Conservation (phyloP, 1,284 basidiomycete species). For the Leccinum solheimii region DNA sequence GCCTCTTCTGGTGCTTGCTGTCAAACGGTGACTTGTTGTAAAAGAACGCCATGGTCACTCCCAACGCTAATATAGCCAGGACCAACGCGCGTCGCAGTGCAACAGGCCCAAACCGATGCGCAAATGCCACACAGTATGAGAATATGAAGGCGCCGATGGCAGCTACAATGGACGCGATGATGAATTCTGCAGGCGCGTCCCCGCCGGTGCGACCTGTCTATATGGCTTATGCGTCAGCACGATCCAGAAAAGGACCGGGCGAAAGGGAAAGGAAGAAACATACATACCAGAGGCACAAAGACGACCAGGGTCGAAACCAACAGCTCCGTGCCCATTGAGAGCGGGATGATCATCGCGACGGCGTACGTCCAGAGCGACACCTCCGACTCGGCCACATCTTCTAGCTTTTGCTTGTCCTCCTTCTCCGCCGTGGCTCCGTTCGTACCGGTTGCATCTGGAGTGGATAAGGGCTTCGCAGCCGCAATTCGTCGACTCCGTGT, state of each 20-base stretch:
- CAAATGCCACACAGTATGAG: constrained; percentile 72
- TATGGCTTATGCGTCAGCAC: constrained; percentile 1
- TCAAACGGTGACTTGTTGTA: constrained; percentile 74
- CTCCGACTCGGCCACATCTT: constrained; percentile 18
- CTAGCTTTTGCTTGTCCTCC: background rate
- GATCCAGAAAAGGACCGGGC: background rate
- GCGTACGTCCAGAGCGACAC: constrained; percentile 68
- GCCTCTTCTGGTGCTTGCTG: constrained; percentile 81
- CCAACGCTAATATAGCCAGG: constrained; percentile 47
- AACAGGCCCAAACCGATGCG: constrained; percentile 66
- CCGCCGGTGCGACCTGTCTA: constrained; percentile 76
- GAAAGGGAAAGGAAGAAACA: constrained; percentile 2
- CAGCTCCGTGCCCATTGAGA: constrained; percentile 71
- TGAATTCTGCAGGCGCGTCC: constrained; percentile 83
- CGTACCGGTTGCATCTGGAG: constrained; percentile 12
- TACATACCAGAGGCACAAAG: constrained; percentile 85
- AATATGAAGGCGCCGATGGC: constrained; percentile 60
- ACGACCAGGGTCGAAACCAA: constrained; percentile 77
- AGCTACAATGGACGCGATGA: constrained; percentile 79
- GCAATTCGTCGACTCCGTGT: background rate
- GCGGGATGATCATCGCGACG: constrained; percentile 60
- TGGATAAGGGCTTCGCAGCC: background rate
- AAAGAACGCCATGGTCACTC: constrained; percentile 62
- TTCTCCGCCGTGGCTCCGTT: background rate
- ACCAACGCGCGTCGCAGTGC: constrained; percentile 51